Conservation (phyloP, 495 filamentous ascomycete species). For the Penicillium herquei region DNA sequence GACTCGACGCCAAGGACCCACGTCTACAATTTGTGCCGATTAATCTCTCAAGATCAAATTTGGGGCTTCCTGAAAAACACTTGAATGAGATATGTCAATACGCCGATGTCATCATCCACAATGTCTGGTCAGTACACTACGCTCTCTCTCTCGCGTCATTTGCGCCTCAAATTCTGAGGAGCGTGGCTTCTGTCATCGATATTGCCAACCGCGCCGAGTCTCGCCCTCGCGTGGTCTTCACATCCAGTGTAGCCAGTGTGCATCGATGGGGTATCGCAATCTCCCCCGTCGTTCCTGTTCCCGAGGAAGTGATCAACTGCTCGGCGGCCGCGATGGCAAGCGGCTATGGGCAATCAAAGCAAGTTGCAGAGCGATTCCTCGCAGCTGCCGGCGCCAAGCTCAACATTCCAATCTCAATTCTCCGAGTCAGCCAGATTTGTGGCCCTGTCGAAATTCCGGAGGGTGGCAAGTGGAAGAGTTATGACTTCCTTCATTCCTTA, state of each 20-base stretch:
- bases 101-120: conserved; percentile 54
- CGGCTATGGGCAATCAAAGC: conserved; percentile 46
- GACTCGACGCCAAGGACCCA: conserved; percentile 6
- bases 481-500: conserved; percentile 26
- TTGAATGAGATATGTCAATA: conserved; percentile 35
- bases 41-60: conserved; percentile 41
- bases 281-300: conserved; percentile 28
- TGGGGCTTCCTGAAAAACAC: conserved; percentile 36
- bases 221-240: conserved; percentile 48
- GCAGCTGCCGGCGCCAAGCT: conserved; percentile 38
- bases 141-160: conserved; percentile 52
- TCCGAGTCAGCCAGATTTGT: conserved; percentile 54
- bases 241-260: conserved; percentile 44
- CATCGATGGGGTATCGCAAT: conserved; percentile 31
- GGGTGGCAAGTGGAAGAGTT: conserved; percentile 24
- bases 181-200: conserved; percentile 47
- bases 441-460: conserved; percentile 34
- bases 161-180: conserved; percentile 46
- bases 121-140: conserved; percentile 62
- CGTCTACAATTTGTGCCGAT: conserved; percentile 18
- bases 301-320: conserved; percentile 42
- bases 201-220: conserved; percentile 41
- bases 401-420: conserved; percentile 42
- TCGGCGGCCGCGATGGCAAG: conserved; percentile 28
- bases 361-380: conserved; percentile 44